phyloP scores from a whole-genome alignment of 441 rosid genomes.

The Macaranga tanarius region DNA sequence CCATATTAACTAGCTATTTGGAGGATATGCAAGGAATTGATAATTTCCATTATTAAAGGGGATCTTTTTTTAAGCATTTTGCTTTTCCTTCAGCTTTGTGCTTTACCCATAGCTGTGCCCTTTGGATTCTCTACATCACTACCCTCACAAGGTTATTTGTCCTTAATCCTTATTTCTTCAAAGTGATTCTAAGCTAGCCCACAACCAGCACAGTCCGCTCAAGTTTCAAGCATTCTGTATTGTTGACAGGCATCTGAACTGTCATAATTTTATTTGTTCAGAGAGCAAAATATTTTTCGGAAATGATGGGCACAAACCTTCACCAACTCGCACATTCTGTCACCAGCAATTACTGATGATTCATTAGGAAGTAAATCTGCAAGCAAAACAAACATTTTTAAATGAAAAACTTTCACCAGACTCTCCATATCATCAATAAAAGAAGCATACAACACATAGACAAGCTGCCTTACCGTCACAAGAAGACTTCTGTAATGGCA shows the following conservation, averaged over 20 bases:
- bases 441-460: slow-evolving; percentile 14
- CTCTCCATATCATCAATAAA: background rate
- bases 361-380: slow-evolving; percentile 58
- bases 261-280: background rate
- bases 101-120: too few relatives aligned
- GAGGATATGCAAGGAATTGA: too few relatives aligned
- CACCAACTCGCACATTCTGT: slow-evolving; percentile 74
- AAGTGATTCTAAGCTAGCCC: background rate
- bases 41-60: too few relatives aligned
- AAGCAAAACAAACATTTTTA: slow-evolving; percentile 11
- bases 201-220: background rate
- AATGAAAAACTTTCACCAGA: background rate
- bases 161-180: background rate
- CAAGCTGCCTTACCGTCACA: slow-evolving; percentile 49
- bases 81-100: too few relatives aligned
- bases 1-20: too few relatives aligned
- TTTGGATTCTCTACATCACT: too few relatives aligned
- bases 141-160: background rate
- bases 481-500: slow-evolving; percentile 51
- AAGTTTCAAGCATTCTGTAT: slow-evolving; percentile 1
- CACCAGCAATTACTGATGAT: slow-evolving; percentile 75
- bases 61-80: too few relatives aligned
- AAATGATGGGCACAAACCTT: slow-evolving; percentile 57
- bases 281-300: background rate
- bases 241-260: background rate